phyloP scores from a whole-genome alignment of 768 basidiomycete genomes.

The Mycena galopus region DNA sequence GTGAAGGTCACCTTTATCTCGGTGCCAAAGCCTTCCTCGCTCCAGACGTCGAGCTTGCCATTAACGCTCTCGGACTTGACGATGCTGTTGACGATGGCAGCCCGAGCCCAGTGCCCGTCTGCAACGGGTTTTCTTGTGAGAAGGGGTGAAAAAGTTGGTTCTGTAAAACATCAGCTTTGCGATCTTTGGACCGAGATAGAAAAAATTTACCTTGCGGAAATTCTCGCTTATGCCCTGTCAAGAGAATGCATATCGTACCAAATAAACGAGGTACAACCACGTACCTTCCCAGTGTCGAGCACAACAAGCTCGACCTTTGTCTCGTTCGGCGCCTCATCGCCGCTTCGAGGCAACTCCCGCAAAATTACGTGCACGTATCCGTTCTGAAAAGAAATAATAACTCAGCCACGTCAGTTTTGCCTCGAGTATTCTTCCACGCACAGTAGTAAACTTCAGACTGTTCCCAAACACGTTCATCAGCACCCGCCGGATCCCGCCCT shows the following conservation, averaged over 20 bases:
- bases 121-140: conserved; percentile 95
- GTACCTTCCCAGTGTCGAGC: conserved; percentile 89
- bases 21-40: conserved; percentile 90
- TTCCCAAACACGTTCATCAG: conserved; percentile 97
- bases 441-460: conserved; percentile 91
- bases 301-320: conserved; percentile 88
- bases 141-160: conserved; percentile 98
- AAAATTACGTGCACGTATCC: conserved; percentile 91
- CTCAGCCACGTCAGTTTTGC: conserved; percentile 8
- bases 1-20: conserved; percentile 90
- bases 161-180: conserved; percentile 42
- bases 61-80: conserved; percentile 86
- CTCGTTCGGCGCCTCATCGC: conserved; percentile 66
- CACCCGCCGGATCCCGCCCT: conserved; percentile 91
- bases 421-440: conserved; percentile 50
- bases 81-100: conserved; percentile 97
- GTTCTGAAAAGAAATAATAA: conserved; percentile 58
- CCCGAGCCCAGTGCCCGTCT: conserved; percentile 93
- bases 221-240: conserved; percentile 88
- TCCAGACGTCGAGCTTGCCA: conserved; percentile 95
- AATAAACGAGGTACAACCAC: conserved; percentile 13
- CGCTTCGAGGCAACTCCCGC: conserved; percentile 74
- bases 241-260: not conserved
- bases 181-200: not conserved
- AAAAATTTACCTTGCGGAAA: conserved; percentile 79